Evolutionary conservation across 1,139 yeast species (phyloP).

Genomic region (Tardiomyces digboiensis): DNA sequence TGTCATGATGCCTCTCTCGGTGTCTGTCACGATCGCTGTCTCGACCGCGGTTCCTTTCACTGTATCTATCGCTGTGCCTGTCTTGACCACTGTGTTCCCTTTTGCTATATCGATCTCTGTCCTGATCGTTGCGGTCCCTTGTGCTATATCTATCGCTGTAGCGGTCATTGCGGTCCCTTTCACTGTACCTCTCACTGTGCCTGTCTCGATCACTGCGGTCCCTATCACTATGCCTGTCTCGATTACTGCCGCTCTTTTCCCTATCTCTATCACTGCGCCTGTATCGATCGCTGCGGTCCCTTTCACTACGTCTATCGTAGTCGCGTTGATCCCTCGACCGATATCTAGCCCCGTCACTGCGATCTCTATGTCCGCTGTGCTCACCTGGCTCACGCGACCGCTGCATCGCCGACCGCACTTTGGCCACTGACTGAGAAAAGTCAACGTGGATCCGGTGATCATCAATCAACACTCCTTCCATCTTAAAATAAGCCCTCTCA

Average conservation of each 20-base stretch:
- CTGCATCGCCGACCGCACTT: conserved; percentile 26
- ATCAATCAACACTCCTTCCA: conserved; percentile 54
- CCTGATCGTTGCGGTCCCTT: no score
- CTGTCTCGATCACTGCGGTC: neutral
- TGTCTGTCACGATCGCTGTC: neutral
- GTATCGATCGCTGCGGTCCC: neutral
- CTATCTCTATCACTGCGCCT: neutral
- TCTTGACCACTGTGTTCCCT: no score
- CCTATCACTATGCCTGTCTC: no score
- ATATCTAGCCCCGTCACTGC: neutral
- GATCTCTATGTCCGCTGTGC: neutral
- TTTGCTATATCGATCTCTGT: no score
- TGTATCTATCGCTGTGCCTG: neutral
- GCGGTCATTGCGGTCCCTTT: neutral
- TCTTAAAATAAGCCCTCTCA: conserved; percentile 49
- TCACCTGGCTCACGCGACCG: neutral
- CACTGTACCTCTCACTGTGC: neutral
- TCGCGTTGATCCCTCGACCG: neutral
- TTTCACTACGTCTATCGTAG: neutral
- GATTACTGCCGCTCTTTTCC: no score
- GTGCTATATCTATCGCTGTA: neutral
- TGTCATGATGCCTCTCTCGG: neutral
- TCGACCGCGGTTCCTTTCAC: neutral
- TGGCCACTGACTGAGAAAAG: conserved; percentile 39
- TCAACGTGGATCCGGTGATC: conserved; percentile 58